Evolutionary conservation across 805 yeast genomes (phyloP).

Genomic region (Candida schatavii): DNA sequence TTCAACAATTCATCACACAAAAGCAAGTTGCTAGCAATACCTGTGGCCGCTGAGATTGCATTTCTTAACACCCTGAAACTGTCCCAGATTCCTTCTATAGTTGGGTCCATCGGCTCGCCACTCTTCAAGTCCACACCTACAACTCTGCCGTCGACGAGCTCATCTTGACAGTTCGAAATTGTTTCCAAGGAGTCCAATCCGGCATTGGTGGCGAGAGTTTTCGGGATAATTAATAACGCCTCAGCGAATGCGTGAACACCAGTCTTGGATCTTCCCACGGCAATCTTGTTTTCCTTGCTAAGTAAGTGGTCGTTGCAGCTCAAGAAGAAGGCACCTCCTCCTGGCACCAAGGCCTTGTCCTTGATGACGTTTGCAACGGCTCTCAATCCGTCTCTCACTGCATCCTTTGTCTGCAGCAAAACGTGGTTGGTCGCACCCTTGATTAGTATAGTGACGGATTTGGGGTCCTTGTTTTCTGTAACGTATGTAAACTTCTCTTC

Average conservation of each 20-base stretch:
- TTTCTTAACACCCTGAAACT: constrained; percentile 91
- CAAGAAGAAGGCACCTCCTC: constrained; percentile 94
- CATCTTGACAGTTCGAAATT: constrained; percentile 85
- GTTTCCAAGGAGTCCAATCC: constrained; percentile 93
- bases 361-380: constrained; percentile 89
- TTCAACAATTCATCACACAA: constrained; percentile 94
- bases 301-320: constrained; percentile 71
- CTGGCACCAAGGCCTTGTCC: constrained; percentile 86
- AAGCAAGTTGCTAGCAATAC: constrained; percentile 87
- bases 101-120: constrained; percentile 96
- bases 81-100: constrained; percentile 95
- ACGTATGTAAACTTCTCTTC: constrained; percentile 97
- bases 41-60: constrained; percentile 87
- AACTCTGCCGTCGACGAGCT: constrained; percentile 69
- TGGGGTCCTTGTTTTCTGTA: constrained; percentile 86
- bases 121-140: constrained; percentile 89
- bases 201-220: constrained; percentile 86
- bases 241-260: constrained; percentile 95
- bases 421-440: constrained; percentile 91
- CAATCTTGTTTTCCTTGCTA: constrained; percentile 46
- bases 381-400: constrained; percentile 94
- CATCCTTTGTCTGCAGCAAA: constrained; percentile 90
- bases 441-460: constrained; percentile 85
- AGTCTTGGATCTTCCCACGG: constrained; percentile 82
- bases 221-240: constrained; percentile 86